Evolutionary conservation across 2,329 filamentous ascomycete species (phyloP), one percentile per base, ranked within the genome.

Genomic region (Atkinsonella texensis): DNA sequence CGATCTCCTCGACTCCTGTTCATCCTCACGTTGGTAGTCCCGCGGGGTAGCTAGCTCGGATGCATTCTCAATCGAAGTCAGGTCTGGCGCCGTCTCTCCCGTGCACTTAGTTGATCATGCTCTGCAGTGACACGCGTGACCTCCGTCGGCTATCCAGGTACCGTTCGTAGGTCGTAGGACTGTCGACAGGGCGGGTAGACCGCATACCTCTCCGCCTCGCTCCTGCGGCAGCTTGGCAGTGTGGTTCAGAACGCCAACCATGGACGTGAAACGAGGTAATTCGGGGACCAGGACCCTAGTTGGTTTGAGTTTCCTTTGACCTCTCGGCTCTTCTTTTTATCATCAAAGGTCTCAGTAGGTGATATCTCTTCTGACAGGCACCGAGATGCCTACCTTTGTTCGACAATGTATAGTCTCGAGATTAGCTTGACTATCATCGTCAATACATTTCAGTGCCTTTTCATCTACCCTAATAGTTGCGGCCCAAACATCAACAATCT

Each of bases 11-110:
- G 2, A 62, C 52, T n/a, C 66, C 67, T 4, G 60, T 54, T 50
- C 28, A 8, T 28, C 40, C 48, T 33, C 64, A 12, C 67, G 65
- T 12, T 62, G 49, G 10, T 61, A 62, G 50, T 72, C 68, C 46
- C 62, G 64, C 10, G 70, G 71, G 18, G 70, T 73, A 54, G 66
- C 69, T 51, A 72, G 62, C 53, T 73, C 71, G 15, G 69, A 73
- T 39, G 66, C 62, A 33, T 62, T 64, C 49, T 66, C 65, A 48
- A 62, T 59, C n/a, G 69, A 70, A 8, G 64, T 65, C 41, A 68
- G 57, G 51, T 72, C 70, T 40, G 66, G 68, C 50, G 71, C 69
- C 18, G 55, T 57, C 40, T 70, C 66, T 38, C 59, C 63, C 12
- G 20, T 23, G 4, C 20, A 52, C 57, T 32, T 58, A 62, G 46